A percentile compares a stretch with the other conserved stretches of the same genome.
Evolutionary conservation across 257 asterid genomes (phyloP).

Genomic region (Gentiana dahurica): DNA sequence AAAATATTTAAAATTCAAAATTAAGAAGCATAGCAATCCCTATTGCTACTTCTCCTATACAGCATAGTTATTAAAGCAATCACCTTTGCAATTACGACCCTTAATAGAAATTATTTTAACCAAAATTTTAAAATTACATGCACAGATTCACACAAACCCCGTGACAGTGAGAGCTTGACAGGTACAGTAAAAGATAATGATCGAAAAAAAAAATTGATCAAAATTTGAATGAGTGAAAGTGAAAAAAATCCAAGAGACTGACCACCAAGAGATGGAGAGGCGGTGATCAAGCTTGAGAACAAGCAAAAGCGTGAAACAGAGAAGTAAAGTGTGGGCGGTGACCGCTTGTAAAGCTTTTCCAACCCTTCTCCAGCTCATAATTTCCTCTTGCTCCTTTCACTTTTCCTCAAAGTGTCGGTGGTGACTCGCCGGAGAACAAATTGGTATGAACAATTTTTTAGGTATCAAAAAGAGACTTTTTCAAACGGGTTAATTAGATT

Average conservation of each 20-base stretch:
- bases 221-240: not conserved
- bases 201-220: not conserved
- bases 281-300: slow-evolving; percentile 78
- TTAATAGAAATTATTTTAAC: too few species aligned
- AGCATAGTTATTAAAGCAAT: too few species aligned
- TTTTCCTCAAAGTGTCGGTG: not conserved
- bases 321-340: slow-evolving; percentile 61
- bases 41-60: too few species aligned
- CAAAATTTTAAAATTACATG: too few species aligned
- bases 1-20: too few species aligned
- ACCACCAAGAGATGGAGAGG: slow-evolving; percentile 84
- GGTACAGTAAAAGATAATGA: not conserved
- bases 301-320: slow-evolving; percentile 61
- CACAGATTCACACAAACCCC: not conserved
- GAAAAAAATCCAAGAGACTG: slow-evolving; percentile 12
- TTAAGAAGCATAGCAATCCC: too few species aligned
- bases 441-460: too few species aligned
- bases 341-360: slow-evolving; percentile 76
- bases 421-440: too few species aligned
- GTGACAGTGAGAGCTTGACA: not conserved
- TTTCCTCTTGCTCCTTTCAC: slow-evolving; percentile 13
- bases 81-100: too few species aligned
- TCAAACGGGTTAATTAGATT: too few species aligned
- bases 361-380: slow-evolving; percentile 94
- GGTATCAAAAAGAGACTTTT: too few species aligned